Base-by-base conservation (phyloP, 305 asterid species). In the Nicotiana rustica region DNA sequence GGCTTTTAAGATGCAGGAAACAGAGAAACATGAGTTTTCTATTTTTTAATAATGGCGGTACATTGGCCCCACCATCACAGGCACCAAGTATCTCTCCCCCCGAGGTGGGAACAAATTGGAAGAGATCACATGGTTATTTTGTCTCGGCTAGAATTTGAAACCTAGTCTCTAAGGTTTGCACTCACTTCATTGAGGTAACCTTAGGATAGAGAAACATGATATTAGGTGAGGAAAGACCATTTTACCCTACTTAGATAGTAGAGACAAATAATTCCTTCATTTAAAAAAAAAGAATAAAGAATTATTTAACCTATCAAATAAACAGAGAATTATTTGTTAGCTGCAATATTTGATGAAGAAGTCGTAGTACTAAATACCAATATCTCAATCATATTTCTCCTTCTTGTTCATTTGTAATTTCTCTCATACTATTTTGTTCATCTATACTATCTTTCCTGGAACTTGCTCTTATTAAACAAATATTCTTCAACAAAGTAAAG, bases 141-240 rank as follows among this genome's bases (percentile, higher is more conserved):
- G 7, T 56, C 61, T 15, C 19, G 4, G 61, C 49, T 15, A 56
- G n/a, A 17, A 56, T 56, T 4, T 56, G 61, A 56, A 14, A 1
- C 61, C 2, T 14, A 17, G 19, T 56, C 61, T 41, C 61, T 8
- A 15, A 56, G 59, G 6, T 15, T 56, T 15, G n/a, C 61, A 56
- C 61, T 71, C 61, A 21, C 79, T 47, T 44, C 6, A 6, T 21
- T 19, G 49, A 41, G 49, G 49, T 10, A 41, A 71, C 7, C 61
- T 73, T 47, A 6, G 38, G 79, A 47, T 75, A 14, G 44, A 75
- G 15, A 73, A 75, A 25, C 79, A 75, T 75, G 47, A 17, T 65
- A 52, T 18, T 76, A 15, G 80, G 66, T 76, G 65, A 29, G 65
- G 31, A 25, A 49, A 76, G 8, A 29, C 66, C 25, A 52, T 29